A percentile compares a stretch with the other conserved stretches of the same genome.
Conservation (phyloP, 345 rosid species). For the Murraya koenigii region DNA sequence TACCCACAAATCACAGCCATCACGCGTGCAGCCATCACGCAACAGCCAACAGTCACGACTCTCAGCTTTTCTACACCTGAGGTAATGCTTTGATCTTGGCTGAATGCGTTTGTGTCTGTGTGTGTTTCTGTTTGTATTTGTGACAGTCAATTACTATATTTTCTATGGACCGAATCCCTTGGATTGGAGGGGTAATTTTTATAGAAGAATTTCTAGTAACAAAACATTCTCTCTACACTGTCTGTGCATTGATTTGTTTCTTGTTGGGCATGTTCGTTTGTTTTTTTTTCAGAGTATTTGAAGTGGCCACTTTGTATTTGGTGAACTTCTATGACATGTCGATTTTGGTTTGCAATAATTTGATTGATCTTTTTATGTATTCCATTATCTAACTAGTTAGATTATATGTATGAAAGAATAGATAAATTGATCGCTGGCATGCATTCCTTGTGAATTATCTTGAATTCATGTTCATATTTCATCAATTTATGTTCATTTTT, state of each 20-base stretch:
- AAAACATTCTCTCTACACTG: not conserved
- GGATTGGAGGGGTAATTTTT: constrained; percentile 84
- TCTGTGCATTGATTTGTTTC: constrained; percentile 13
- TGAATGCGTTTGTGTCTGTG: too few species aligned
- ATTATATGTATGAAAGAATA: not conserved
- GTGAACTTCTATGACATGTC: constrained; percentile 19
- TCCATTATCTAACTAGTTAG: not conserved
- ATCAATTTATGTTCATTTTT: too few species aligned
- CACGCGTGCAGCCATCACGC: too few species aligned
- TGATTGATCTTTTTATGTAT: constrained; percentile 9
- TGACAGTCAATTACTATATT: too few species aligned
- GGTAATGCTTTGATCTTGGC: too few species aligned
- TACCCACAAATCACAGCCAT: too few species aligned
- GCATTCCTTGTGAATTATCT: constrained; percentile 9
- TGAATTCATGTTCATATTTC: not conserved
- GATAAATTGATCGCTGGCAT: not conserved
- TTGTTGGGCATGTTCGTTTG: constrained; percentile 5
- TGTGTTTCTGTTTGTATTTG: too few species aligned
- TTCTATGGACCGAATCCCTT: too few species aligned
- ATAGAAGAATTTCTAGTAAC: constrained; percentile 63
- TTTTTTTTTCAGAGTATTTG: constrained; percentile 14
- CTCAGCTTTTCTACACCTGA: too few species aligned
- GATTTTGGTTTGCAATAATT: constrained; percentile 21
- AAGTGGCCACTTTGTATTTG: not conserved
- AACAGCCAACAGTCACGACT: too few species aligned